phyloP scores from a whole-genome alignment of 164 flowering plant species.

The Euptelea pleiosperma region DNA sequence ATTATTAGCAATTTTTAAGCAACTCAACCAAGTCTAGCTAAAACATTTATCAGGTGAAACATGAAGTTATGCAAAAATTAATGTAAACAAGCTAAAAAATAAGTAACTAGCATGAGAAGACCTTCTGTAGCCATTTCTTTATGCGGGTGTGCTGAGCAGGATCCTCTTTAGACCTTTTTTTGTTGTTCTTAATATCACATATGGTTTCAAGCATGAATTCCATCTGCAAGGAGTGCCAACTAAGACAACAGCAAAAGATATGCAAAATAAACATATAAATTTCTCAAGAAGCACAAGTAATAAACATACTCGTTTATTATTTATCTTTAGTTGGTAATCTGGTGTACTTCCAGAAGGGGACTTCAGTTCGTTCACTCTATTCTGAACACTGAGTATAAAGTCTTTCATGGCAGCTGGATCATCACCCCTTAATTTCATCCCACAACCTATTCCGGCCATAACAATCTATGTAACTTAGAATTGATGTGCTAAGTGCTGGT shows the following conservation, averaged over 20 bases:
- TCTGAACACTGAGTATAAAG: slow-evolving; percentile 68
- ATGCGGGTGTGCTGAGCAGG: slow-evolving; percentile 60
- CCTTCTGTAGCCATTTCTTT: slow-evolving; percentile 98
- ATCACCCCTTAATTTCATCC: slow-evolving; percentile 89
- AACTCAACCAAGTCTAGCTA: no score
- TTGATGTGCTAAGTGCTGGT: background rate
- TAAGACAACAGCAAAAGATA: slow-evolving; percentile 10
- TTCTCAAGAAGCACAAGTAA: background rate
- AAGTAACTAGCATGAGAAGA: slow-evolving; percentile 15
- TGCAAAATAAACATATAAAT: background rate
- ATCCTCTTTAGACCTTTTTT: slow-evolving; percentile 69
- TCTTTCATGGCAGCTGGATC: slow-evolving; percentile 90
- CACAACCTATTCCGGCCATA: slow-evolving; percentile 65
- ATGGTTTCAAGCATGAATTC: slow-evolving; percentile 97
- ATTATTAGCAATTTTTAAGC: no score
- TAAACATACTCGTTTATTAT: slow-evolving; percentile 58
- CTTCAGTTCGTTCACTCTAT: slow-evolving; percentile 67
- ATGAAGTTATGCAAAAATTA: background rate
- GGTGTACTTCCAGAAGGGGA: slow-evolving; percentile 31
- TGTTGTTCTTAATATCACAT: slow-evolving; percentile 91
- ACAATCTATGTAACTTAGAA: background rate
- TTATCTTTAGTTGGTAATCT: slow-evolving; percentile 37
- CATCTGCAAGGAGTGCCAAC: slow-evolving; percentile 55
- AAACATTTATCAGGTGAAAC: no score
- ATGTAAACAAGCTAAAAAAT: background rate